Conservation (phyloP, 345 rosid species). For the Murraya koenigii region DNA sequence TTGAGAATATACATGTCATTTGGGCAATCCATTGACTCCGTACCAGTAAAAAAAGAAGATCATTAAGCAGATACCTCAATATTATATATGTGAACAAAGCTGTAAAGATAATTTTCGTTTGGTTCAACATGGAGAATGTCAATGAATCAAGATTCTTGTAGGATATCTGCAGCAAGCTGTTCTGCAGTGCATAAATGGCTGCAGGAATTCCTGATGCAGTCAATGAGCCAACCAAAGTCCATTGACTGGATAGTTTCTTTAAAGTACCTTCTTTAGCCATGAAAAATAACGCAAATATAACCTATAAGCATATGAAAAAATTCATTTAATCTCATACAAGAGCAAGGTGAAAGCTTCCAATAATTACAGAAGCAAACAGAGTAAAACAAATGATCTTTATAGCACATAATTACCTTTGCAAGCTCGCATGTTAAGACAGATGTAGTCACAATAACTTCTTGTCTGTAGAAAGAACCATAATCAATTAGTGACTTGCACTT, state of each 20-base stretch:
- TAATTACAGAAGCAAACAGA: background rate
- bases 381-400: background rate
- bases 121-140: slow-evolving; percentile 91
- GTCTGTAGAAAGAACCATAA: slow-evolving; percentile 37
- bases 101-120: slow-evolving; percentile 91
- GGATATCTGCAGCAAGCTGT: slow-evolving; percentile 98
- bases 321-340: background rate
- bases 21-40: background rate
- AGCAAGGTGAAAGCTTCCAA: background rate
- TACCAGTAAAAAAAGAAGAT: slow-evolving; percentile 3
- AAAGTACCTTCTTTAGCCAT: slow-evolving; percentile 83
- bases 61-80: slow-evolving; percentile 52
- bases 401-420: slow-evolving; percentile 55
- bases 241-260: slow-evolving; percentile 56
- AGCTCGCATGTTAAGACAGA: slow-evolving; percentile 86
- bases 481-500: slow-evolving; percentile 11
- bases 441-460: slow-evolving; percentile 88
- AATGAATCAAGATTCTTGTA: slow-evolving; percentile 94
- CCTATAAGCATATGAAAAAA: slow-evolving; percentile 42
- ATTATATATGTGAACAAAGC: slow-evolving; percentile 81
- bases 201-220: slow-evolving; percentile 99
- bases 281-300: slow-evolving; percentile 68
- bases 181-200: slow-evolving; percentile 90
- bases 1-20: background rate
- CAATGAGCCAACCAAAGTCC: slow-evolving; percentile 86